Base-by-base conservation (phyloP, 192 early-diverging fungal species). In the Umbelopsis vinacea region DNA sequence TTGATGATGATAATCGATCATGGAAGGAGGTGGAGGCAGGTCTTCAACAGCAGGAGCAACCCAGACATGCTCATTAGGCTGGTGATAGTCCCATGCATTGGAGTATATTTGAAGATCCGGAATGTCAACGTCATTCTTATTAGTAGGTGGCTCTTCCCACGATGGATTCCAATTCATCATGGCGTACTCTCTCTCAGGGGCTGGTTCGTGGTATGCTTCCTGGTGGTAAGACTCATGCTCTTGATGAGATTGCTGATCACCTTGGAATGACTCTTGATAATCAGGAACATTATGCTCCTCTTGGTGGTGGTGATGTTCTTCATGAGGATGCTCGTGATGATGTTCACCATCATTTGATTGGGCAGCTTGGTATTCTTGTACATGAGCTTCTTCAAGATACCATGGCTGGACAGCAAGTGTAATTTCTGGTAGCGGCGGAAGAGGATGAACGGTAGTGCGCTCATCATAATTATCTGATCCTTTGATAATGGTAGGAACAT, bases 111-210 rank as follows among this genome's bases (percentile, higher is more conserved):
- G 67, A 68, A 68, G 40, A 23, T 68, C 38, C 7, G 76, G 76
- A 40, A 78, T 67, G 24, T 71, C 40, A 53, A 70, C 52, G 14
- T 57, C 52, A 48, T 46, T 38, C 12, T 66, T 63, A n/a, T 60
- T 71, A 29, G 40, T 66, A 4, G 75, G 75, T 17, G 75, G 75
- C 6, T 60, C 48, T 22, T 76, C 57, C 24, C 63, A 60, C 0
- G 75, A 48, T 19, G 75, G 75, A 66, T 76, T 67, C 75, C 75
- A 76, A 10, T 71, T 52, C 14, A 76, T 52, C 69, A 76, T 76
- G 2, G 37, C 19, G 52, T 75, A 75, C 15, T 35, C 19, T 53
- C 46, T 22, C 8, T 23, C 33, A 12, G 21, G 53, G 19, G 46
- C 46, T 29, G 15, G 4, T 17, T 54, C n/a, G 29, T 55, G 7